Evolutionary conservation across 768 basidiomycete species (phyloP).

Genomic region (Serendipita sp.): DNA sequence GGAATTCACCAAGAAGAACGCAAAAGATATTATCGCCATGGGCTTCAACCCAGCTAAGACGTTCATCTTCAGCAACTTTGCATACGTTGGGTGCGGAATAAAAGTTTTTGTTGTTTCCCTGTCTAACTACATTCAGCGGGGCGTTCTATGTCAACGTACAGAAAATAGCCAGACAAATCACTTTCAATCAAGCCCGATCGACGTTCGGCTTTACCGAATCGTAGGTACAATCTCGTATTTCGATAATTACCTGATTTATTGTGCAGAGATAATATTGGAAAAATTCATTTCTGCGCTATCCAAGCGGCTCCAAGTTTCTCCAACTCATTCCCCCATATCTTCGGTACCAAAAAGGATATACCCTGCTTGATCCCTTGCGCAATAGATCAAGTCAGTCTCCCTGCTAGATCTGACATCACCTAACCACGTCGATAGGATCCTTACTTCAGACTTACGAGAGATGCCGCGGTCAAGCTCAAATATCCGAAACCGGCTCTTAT

Average conservation of each 20-base stretch:
- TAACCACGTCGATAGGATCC: constrained; percentile 33
- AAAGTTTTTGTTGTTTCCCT: neutral
- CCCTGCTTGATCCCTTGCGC: constrained; percentile 95
- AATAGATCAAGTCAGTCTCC: constrained; percentile 55
- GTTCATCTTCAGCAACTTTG: constrained; percentile 91
- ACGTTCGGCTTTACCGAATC: constrained; percentile 96
- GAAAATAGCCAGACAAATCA: constrained; percentile 82
- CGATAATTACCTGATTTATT: neutral
- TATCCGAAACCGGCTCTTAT: constrained; percentile 88
- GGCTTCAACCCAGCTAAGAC: constrained; percentile 86
- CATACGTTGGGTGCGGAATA: constrained; percentile 45
- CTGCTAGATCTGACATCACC: constrained; percentile 9
- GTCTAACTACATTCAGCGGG: constrained; percentile 30
- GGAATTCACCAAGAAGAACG: constrained; percentile 67
- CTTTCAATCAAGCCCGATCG: constrained; percentile 82
- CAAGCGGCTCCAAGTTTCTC: constrained; percentile 96
- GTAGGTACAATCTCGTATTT: constrained; percentile 32
- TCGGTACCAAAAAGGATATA: constrained; percentile 62
- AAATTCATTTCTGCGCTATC: constrained; percentile 88
- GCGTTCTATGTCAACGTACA: constrained; percentile 90
- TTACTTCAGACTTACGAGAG: constrained; percentile 95
- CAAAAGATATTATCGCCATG: constrained; percentile 92
- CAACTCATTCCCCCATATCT: constrained; percentile 97
- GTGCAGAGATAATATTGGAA: constrained; percentile 88
- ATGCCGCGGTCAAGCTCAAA: constrained; percentile 84